Conservation (phyloP, 2,329 filamentous ascomycete species). For the Pseudogymnoascus sp. region DNA sequence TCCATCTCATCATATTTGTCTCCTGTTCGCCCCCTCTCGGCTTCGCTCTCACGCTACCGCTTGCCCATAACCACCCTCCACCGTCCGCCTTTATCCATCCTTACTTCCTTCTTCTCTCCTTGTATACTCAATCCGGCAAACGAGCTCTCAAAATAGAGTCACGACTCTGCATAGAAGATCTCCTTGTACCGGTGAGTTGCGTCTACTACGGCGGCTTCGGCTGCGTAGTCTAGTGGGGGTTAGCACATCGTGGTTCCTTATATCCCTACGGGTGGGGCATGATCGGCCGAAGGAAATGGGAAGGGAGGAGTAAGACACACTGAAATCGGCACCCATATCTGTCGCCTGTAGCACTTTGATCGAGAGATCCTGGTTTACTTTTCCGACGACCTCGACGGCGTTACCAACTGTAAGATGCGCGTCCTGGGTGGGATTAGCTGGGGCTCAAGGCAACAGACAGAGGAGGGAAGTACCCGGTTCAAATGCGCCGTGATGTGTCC, state of each 20-base stretch:
- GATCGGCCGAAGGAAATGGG: neutral
- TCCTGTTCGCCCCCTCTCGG: neutral
- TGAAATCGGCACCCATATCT: conserved; percentile 50
- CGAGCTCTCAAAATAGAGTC: conserved; percentile 21
- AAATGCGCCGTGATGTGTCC: conserved; percentile 69
- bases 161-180: conserved; percentile 60
- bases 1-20: neutral
- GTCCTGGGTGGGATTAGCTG: conserved; percentile 44
- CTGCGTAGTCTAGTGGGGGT: conserved; percentile 57
- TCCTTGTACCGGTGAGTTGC: conserved; percentile 73
- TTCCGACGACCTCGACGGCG: conserved; percentile 70
- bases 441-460: neutral
- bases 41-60: neutral
- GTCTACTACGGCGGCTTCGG: conserved; percentile 75
- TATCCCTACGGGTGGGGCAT: neutral
- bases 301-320: conserved; percentile 12
- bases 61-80: conserved; percentile 32
- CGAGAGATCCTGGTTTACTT: conserved; percentile 66
- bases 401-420: conserved; percentile 62
- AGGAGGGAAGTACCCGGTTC: conserved; percentile 50
- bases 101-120: neutral
- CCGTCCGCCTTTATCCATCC: conserved; percentile 33
- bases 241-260: conserved; percentile 1
- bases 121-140: neutral
- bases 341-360: conserved; percentile 63